phyloP scores from a whole-genome alignment of 2,329 filamentous ascomycete species.

The Aspergillus texensis region DNA sequence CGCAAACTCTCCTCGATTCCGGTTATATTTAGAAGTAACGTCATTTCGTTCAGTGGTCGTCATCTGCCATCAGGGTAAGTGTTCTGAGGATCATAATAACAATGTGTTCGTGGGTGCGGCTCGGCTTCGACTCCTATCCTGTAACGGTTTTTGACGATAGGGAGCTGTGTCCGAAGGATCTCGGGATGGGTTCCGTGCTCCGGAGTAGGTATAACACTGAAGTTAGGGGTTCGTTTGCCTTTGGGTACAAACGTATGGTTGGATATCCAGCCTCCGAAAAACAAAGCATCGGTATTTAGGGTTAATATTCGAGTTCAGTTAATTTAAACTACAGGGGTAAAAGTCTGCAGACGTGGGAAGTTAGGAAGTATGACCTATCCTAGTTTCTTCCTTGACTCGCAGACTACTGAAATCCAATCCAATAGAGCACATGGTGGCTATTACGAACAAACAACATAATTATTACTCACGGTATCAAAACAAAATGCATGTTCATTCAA shows the following conservation, averaged over 20 bases:
- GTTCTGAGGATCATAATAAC: conserved; percentile 2
- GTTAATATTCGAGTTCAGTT: not conserved
- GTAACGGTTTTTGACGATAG: not conserved
- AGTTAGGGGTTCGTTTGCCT: not conserved
- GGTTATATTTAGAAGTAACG: not conserved
- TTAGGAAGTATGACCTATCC: conserved; percentile 1
- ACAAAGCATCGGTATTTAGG: not conserved
- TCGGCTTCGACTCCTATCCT: not conserved
- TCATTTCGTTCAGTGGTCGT: not conserved
- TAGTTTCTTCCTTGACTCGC: not conserved
- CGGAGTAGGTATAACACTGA: not conserved
- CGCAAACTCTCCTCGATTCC: not conserved
- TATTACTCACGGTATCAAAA: not conserved
- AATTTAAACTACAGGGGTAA: conserved; percentile 1
- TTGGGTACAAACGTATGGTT: not conserved
- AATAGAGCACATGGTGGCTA: not conserved
- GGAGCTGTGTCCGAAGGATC: not conserved
- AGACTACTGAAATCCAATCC: not conserved
- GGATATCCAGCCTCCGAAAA: not conserved
- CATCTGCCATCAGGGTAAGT: not conserved
- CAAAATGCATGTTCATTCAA: not conserved
- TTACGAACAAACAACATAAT: not conserved
- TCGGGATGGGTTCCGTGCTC: not conserved
- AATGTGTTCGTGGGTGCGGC: not conserved
- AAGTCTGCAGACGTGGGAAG: not conserved